Conservation (phyloP, 192 early-diverging fungal genomes). For the Podila minutissima region DNA sequence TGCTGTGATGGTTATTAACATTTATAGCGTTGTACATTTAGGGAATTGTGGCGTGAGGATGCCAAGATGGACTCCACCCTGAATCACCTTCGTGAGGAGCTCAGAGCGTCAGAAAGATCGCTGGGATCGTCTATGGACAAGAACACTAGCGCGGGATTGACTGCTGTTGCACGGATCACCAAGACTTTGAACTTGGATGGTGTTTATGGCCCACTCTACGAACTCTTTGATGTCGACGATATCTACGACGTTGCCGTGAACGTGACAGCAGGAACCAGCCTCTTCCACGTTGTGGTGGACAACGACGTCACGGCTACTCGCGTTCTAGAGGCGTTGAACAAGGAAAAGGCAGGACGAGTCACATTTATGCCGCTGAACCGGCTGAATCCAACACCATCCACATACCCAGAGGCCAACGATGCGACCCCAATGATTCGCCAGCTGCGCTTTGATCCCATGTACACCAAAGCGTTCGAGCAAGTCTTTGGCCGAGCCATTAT, state of each 20-base stretch:
- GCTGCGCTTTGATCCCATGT: conserved; percentile 76
- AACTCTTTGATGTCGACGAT: conserved; percentile 91
- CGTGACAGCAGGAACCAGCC: conserved; percentile 83
- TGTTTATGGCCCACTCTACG: conserved; percentile 91
- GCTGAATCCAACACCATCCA: conserved; percentile 65
- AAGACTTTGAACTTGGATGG: conserved; percentile 72
- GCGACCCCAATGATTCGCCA: conserved; percentile 87
- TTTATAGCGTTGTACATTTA: conserved; percentile 13
- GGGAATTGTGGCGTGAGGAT: conserved; percentile 92
- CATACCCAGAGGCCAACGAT: conserved; percentile 75
- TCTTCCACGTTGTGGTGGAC: conserved; percentile 98
- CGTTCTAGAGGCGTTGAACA: conserved; percentile 68
- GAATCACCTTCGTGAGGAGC: conserved; percentile 77
- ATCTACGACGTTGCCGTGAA: conserved; percentile 88
- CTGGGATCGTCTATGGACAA: conserved; percentile 84
- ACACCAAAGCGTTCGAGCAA: conserved; percentile 84
- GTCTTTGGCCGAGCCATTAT: conserved; percentile 93
- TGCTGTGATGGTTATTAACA: neutral
- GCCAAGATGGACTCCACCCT: conserved; percentile 72
- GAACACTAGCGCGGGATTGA: conserved; percentile 83
- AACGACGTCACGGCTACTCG: conserved; percentile 88
- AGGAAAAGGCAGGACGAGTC: conserved; percentile 80
- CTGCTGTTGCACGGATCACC: conserved; percentile 74
- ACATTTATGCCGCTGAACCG: conserved; percentile 98
- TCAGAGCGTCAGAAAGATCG: conserved; percentile 75